Evolutionary conservation across 192 early-diverging fungal species (phyloP).

Genomic region (Linnemannia schmuckeri): DNA sequence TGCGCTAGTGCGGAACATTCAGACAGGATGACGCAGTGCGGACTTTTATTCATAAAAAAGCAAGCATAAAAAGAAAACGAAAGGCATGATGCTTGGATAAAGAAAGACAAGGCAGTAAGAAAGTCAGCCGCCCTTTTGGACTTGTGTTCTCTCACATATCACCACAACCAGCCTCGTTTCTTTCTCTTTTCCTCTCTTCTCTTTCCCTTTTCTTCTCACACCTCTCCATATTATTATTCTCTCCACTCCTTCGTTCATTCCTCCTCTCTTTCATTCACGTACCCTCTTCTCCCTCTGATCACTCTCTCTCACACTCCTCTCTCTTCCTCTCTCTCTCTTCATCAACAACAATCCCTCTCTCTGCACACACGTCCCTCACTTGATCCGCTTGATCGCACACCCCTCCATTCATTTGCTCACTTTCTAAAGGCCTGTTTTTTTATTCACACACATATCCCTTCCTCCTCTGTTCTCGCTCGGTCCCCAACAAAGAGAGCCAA

Average conservation of each 20-base stretch:
- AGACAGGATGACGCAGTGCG: background rate
- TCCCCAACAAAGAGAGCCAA: background rate
- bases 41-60: no score
- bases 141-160: background rate
- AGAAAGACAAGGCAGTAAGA: no score
- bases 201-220: background rate
- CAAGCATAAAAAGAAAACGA: background rate
- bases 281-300: background rate
- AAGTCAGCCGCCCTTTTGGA: background rate
- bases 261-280: background rate
- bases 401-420: background rate
- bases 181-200: background rate
- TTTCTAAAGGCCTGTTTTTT: background rate
- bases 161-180: background rate
- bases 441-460: background rate
- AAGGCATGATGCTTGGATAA: background rate
- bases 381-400: slow-evolving; percentile 5
- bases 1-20: background rate
- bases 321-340: background rate
- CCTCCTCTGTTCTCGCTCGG: background rate
- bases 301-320: background rate
- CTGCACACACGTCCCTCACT: background rate
- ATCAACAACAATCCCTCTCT: no score
- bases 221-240: background rate
- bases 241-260: background rate